phyloP scores from a whole-genome alignment of 257 asterid species.

The Osmanthus fragrans region DNA sequence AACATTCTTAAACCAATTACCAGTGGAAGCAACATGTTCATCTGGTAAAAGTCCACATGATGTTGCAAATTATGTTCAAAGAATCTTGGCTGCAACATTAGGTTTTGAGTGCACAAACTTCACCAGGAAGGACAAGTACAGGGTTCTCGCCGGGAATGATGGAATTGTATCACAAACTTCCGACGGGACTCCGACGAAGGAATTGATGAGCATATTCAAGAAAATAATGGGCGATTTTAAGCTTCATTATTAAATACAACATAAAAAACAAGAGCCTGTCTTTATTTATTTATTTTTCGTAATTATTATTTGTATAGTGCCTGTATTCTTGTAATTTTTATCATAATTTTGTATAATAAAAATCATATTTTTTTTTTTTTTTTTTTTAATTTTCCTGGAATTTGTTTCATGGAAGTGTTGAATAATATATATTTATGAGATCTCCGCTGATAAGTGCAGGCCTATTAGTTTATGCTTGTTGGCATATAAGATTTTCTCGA shows the following conservation, averaged over 20 bases:
- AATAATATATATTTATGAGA: neutral
- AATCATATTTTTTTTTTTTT: conserved; percentile 19
- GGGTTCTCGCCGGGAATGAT: conserved; percentile 86
- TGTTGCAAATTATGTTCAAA: conserved; percentile 87
- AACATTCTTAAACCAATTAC: conserved; percentile 75
- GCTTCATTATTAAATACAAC: conserved; percentile 26
- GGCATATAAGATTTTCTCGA: too few species aligned
- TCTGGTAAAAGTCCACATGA: conserved; percentile 80
- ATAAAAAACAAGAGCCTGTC: neutral
- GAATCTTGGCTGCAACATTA: conserved; percentile 76
- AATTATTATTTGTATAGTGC: neutral
- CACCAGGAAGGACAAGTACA: conserved; percentile 83
- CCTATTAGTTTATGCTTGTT: too few species aligned
- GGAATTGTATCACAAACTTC: conserved; percentile 56
- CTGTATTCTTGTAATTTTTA: neutral
- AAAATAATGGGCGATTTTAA: conserved; percentile 49
- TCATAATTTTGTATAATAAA: neutral
- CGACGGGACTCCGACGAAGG: conserved; percentile 18
- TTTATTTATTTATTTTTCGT: neutral
- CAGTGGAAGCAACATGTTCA: conserved; percentile 82
- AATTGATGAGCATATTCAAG: conserved; percentile 32
- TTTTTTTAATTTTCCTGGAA: neutral
- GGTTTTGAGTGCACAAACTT: conserved; percentile 93
- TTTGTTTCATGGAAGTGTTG: conserved; percentile 9
- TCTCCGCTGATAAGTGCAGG: too few species aligned